phyloP scores from a whole-genome alignment of 1,284 basidiomycete genomes.

The Hemileia vastatrix region DNA sequence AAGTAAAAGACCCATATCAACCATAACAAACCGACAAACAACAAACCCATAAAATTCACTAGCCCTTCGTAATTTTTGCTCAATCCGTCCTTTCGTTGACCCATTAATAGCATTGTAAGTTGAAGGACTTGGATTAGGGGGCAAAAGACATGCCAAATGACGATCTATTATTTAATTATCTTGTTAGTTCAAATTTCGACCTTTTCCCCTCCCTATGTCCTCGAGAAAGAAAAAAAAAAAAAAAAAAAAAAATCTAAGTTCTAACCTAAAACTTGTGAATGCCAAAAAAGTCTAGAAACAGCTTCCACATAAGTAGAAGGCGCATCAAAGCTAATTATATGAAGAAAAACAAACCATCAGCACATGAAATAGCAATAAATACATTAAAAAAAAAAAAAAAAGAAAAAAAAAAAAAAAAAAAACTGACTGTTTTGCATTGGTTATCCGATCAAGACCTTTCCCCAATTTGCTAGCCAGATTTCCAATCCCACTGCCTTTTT shows the following conservation, averaged over 20 bases:
- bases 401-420: slow-evolving; percentile 21
- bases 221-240: not conserved
- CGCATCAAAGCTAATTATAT: slow-evolving; percentile 71
- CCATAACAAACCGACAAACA: slow-evolving; percentile 80
- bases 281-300: slow-evolving; percentile 62
- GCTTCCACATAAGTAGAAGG: slow-evolving; percentile 73
- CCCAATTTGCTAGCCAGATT: slow-evolving; percentile 15
- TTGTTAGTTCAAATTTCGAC: not conserved
- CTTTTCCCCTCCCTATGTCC: not conserved
- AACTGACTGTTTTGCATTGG: slow-evolving; percentile 77
- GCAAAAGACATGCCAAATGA: slow-evolving; percentile 71
- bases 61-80: slow-evolving; percentile 63
- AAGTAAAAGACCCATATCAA: slow-evolving; percentile 47
- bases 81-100: slow-evolving; percentile 54
- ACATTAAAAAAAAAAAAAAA: not conserved
- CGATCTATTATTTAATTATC: slow-evolving; percentile 51
- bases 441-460: slow-evolving; percentile 64
- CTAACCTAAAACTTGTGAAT: slow-evolving; percentile 60
- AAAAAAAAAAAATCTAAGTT: slow-evolving; percentile 2
- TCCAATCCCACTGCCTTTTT: slow-evolving; percentile 58
- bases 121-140: slow-evolving; percentile 57
- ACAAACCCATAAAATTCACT: slow-evolving; percentile 87
- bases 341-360: no score
- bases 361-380: slow-evolving; percentile 23
- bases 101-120: slow-evolving; percentile 49